Evolutionary conservation across 306 rosid species (phyloP).

Genomic region (Abrus pulchellus): DNA sequence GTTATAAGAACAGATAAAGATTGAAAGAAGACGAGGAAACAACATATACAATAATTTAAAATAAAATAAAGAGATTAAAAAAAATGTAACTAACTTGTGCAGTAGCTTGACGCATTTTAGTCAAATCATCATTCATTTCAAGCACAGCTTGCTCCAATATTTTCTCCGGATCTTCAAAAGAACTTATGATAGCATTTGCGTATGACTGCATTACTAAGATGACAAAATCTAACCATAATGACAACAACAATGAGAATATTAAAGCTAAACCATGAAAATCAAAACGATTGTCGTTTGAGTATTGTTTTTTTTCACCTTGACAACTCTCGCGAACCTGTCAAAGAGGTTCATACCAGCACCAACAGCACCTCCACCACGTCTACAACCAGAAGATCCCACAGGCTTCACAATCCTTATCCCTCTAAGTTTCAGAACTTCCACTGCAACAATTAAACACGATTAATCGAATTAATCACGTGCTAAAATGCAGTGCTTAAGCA

Average conservation of each 20-base stretch:
- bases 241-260: slow-evolving; percentile 45
- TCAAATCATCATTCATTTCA: slow-evolving; percentile 96
- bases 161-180: slow-evolving; percentile 98
- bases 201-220: slow-evolving; percentile 78
- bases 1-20: background rate
- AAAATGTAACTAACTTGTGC: slow-evolving; percentile 77
- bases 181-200: slow-evolving; percentile 87
- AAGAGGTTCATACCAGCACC: slow-evolving; percentile 85
- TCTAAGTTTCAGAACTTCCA: slow-evolving; percentile 54
- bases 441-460: slow-evolving; percentile 17
- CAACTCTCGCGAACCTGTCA: slow-evolving; percentile 88
- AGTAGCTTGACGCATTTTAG: slow-evolving; percentile 98
- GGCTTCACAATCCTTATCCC: slow-evolving; percentile 58
- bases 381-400: slow-evolving; percentile 25
- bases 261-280: slow-evolving; percentile 28
- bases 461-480: background rate
- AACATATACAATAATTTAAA: background rate
- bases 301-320: slow-evolving; percentile 71
- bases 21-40: background rate
- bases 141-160: slow-evolving; percentile 94
- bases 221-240: slow-evolving; percentile 46
- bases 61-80: background rate
- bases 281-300: background rate
- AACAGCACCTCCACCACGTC: slow-evolving; percentile 71
- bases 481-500: background rate